Evolutionary conservation across 768 basidiomycete genomes (phyloP), one percentile per base, ranked within the genome.

Genomic region (Tylopilus balloui): DNA sequence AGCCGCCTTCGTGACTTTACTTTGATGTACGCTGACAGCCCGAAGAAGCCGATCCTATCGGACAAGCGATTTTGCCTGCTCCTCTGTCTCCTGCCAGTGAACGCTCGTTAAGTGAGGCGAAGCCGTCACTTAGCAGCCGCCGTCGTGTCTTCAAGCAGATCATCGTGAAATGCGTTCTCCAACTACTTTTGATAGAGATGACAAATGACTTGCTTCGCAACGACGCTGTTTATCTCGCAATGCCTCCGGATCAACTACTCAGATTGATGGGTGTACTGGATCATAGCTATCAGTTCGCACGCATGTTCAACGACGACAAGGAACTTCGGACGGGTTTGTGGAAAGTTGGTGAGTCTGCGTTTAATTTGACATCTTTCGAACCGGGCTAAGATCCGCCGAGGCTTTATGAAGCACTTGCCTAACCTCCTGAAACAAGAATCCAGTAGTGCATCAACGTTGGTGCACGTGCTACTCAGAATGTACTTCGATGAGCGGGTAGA

Each of bases 321-420:
- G 96, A 98, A 42, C 77, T 99, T 28, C 80, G 96, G 13, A 97
- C 92, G 39, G 93, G 90, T 4, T 73, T 99, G 48, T 99, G 96
- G 96, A 98, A 95, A 96, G 96, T 97, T 60, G 95, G 94, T 92
- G 53, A 70, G 94, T 84, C 28, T 13, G 35, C 38, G 38, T 40
- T 32, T 31, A 36, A 24, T 47, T 35, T 21, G 24, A 42, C 29
- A 21, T 39, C 8, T 41, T 20, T 39, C 24, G 38, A 15, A 24
- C 29, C 37, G 14, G 38, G 20, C 49, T 56, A 34, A 60, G 31
- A 38, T 29, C 4, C 14, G n/a, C 15, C 12, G 51, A 97, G 94
- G 96, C 7, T 99, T 99, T 73, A 99, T 99, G 96, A 96, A 97
- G 65, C 96, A 99, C 66, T 71, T 98, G 25, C 96, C 96, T 0